A percentile compares a stretch with the other conserved stretches of the same genome.
These are phyloP conservation scores for Chaetomium strumarium DNA, from an alignment of 2,329 filamentous ascomycete genomes.

Conservation along the genomic window DNA sequence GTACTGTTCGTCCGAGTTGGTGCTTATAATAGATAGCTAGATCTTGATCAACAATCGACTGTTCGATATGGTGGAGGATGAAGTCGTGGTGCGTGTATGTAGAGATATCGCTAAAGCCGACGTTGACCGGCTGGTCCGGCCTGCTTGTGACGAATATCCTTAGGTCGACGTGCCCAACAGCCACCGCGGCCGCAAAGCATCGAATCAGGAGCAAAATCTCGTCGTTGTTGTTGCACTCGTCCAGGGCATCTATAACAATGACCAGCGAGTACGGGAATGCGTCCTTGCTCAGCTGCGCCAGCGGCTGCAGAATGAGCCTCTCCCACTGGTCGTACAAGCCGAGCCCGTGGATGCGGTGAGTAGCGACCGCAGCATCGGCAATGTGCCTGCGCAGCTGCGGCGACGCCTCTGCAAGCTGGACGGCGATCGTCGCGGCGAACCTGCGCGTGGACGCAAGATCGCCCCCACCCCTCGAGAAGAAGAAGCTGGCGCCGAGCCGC, in stretches of 20 bases:
- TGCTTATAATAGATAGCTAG: conserved; percentile 1
- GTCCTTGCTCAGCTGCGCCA: background rate
- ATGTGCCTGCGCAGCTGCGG: conserved; percentile 1
- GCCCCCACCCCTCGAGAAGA: conserved; percentile 2
- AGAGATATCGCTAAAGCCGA: background rate
- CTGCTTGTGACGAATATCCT: conserved; percentile 2
- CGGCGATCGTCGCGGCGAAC: conserved; percentile 2
- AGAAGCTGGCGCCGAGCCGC: conserved; percentile 6
- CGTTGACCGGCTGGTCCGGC: background rate
- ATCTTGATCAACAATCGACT: conserved; percentile 4
- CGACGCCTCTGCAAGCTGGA: conserved; percentile 3
- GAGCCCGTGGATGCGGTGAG: conserved; percentile 2
- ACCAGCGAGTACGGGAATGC: background rate
- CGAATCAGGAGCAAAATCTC: conserved; percentile 3
- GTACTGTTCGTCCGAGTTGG: background rate
- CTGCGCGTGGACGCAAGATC: conserved; percentile 1
- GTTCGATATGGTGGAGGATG: conserved; percentile 3
- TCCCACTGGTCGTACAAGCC: conserved; percentile 7
- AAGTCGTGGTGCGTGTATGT: background rate
- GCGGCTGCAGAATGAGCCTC: conserved; percentile 3
- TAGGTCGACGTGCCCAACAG: background rate
- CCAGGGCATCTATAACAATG: background rate
- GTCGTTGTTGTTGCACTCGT: conserved; percentile 4
- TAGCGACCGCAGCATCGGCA: background rate
- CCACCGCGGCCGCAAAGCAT: background rate